phyloP scores from a whole-genome alignment of 208 protist species.

The Herpetomonas samuelpessoai region DNA sequence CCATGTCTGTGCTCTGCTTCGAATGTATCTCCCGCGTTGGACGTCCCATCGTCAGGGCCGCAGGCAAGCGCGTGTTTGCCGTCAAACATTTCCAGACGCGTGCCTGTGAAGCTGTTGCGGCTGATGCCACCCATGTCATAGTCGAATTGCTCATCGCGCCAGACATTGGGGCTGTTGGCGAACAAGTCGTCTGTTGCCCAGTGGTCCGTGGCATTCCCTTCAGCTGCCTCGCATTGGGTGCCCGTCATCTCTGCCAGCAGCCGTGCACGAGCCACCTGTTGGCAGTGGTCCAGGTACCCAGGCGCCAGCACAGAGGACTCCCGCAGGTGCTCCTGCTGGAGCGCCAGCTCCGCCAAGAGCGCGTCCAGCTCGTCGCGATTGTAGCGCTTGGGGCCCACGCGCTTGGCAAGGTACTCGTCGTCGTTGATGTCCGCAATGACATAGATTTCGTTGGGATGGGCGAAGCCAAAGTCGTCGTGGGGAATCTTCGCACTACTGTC shows the following conservation, averaged over 20 bases:
- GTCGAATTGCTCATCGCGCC: neutral
- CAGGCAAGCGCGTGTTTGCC: neutral
- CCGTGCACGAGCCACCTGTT: neutral
- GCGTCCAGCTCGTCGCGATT: constrained; percentile 13
- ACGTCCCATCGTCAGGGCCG: neutral
- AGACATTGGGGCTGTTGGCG: neutral
- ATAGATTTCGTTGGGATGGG: constrained; percentile 44
- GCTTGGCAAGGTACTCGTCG: constrained; percentile 56
- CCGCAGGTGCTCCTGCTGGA: constrained; percentile 8
- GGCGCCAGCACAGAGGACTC: constrained; percentile 1
- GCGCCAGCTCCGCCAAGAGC: constrained; percentile 10
- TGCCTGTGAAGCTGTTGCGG: neutral
- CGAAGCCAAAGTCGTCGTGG: constrained; percentile 10
- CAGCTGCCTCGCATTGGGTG: constrained; percentile 12
- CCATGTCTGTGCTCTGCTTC: no score
- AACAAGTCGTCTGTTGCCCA: constrained; percentile 11
- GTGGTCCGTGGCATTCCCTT: constrained; percentile 10
- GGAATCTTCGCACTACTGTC: neutral
- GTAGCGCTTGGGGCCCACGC: constrained; percentile 29
- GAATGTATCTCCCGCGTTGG: neutral
- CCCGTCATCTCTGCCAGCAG: neutral
- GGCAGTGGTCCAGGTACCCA: constrained; percentile 9
- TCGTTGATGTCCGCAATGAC: constrained; percentile 78
- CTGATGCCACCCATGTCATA: neutral
- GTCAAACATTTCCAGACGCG: neutral